Percentiles rank a stretch among this genome's conserved stretches.
These are phyloP conservation scores for Ophiostoma ulmi DNA, from an alignment of 2,329 filamentous ascomycete species.

Conservation along the genomic window DNA sequence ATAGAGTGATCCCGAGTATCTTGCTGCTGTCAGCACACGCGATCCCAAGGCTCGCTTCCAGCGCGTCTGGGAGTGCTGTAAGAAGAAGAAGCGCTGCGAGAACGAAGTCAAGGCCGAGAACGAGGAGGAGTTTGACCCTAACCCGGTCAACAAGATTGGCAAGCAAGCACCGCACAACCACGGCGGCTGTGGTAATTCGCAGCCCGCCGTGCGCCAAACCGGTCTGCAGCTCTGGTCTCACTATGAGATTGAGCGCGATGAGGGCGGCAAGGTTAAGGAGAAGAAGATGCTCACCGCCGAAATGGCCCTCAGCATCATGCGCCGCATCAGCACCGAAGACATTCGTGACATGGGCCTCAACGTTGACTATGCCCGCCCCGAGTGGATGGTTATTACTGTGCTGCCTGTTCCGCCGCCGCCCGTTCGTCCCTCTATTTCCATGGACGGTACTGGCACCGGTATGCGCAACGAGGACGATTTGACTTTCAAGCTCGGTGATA, in stretches of 20 bases:
- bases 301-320: slow-evolving; percentile 79
- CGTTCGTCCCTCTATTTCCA: slow-evolving; percentile 92
- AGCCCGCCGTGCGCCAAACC: slow-evolving; percentile 82
- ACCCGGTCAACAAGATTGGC: slow-evolving; percentile 37
- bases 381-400: slow-evolving; percentile 97
- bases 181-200: slow-evolving; percentile 87
- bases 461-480: slow-evolving; percentile 96
- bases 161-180: slow-evolving; percentile 56
- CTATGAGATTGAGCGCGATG: slow-evolving; percentile 72
- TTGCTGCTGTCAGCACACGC: slow-evolving; percentile 73
- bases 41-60: slow-evolving; percentile 95
- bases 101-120: slow-evolving; percentile 61
- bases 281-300: slow-evolving; percentile 79
- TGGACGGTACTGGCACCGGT: slow-evolving; percentile 88
- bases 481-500: slow-evolving; percentile 98
- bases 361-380: slow-evolving; percentile 88
- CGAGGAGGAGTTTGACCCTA: slow-evolving; percentile 58
- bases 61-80: slow-evolving; percentile 85
- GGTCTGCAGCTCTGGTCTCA: slow-evolving; percentile 76
- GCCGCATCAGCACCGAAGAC: slow-evolving; percentile 75
- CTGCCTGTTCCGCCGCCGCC: slow-evolving; percentile 92
- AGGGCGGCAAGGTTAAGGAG: slow-evolving; percentile 67
- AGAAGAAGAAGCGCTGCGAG: slow-evolving; percentile 80
- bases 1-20: slow-evolving; percentile 78
- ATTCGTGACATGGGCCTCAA: slow-evolving; percentile 85